These are phyloP conservation scores for Endoconidiophora laricicola DNA, from an alignment of 2,329 filamentous ascomycete genomes.

Conservation along the genomic window DNA sequence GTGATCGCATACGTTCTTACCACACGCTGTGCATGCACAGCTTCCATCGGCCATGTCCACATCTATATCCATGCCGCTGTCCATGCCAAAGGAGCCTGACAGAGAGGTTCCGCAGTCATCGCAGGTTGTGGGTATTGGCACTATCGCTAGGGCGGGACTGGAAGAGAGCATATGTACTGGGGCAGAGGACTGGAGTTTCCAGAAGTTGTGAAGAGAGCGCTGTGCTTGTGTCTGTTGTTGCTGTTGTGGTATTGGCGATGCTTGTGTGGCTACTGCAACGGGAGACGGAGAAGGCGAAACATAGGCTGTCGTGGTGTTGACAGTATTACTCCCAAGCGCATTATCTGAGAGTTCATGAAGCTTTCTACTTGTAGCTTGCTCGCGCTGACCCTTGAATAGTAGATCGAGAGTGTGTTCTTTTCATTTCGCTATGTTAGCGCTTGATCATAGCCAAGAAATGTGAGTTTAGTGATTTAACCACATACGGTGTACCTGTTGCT, in stretches of 20 bases:
- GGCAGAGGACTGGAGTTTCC: slow-evolving; percentile 32
- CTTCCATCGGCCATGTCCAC: slow-evolving; percentile 16
- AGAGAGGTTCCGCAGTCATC: slow-evolving; percentile 33
- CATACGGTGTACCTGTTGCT: slow-evolving; percentile 38
- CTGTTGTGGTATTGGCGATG: neutral
- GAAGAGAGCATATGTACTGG: slow-evolving; percentile 13
- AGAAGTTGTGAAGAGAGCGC: slow-evolving; percentile 42
- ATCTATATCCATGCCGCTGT: slow-evolving; percentile 26
- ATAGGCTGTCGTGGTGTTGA: neutral
- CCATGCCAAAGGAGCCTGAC: slow-evolving; percentile 2
- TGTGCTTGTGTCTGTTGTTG: neutral
- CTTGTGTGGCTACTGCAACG: slow-evolving; percentile 3
- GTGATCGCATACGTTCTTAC: slow-evolving; percentile 39
- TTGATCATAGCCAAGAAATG: slow-evolving; percentile 11
- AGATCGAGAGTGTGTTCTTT: slow-evolving; percentile 40
- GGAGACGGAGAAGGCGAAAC: slow-evolving; percentile 9
- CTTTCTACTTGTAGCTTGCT: slow-evolving; percentile 7
- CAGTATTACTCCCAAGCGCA: neutral
- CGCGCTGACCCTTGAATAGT: slow-evolving; percentile 39
- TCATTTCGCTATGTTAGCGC: slow-evolving; percentile 2
- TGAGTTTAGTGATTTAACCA: slow-evolving; percentile 13
- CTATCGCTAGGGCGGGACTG: neutral
- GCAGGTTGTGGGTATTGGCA: slow-evolving; percentile 24
- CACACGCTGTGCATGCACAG: slow-evolving; percentile 31
- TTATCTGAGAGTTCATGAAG: neutral